Base-by-base conservation (phyloP, 1,284 basidiomycete genomes). In the Blastosporella zonata region DNA sequence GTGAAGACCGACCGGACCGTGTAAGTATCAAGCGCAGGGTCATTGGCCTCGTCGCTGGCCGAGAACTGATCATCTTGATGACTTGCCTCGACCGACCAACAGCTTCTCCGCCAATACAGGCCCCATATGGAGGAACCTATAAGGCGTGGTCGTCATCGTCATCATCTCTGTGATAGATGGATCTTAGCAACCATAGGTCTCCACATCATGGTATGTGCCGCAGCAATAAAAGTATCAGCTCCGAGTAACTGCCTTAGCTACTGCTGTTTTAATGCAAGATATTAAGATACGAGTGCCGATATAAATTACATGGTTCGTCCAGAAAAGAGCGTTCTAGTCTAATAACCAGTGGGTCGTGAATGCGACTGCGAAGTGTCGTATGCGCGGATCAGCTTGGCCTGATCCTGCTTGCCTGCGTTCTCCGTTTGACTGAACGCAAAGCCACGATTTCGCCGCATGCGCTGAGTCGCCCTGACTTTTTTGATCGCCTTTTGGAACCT, bases 401-500 rank as follows among this genome's bases (percentile, higher is more conserved):
- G 93, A 67, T 94, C 93, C 66, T 93, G 90, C 49, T 79, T 79
- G 29, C 82, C 81, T 22, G 75, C 77, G 56, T 85, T 87, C 68
- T 96, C 93, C 10, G 93, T 95, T 68, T 97, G 94, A 62, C 89
- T 93, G 75, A 98, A 98, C 1, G 95, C 94, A 64, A 97, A 97
- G 1, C 94, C 94, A 50, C 95, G 82, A 60, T 93, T 96, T 52
- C 90, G 79, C 17, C 94, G 84, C 88, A 97, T 92, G 35, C 94
- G 84, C 64, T 97, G 95, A 1, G 93, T 90, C 0, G 94, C 95
- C 27, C 95, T 84, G 9, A 97, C 95, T 66, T 97, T 97, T 70
- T 97, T 97, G 77, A 97, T 97, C 6, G 94, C 94, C 67, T 97
- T 95, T 68, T 95, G 93, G 72, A 95, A 95, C 66, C 89, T 92